phyloP scores from a whole-genome alignment of 352 stramenopile genomes.

The Phytophthora kernoviae region DNA sequence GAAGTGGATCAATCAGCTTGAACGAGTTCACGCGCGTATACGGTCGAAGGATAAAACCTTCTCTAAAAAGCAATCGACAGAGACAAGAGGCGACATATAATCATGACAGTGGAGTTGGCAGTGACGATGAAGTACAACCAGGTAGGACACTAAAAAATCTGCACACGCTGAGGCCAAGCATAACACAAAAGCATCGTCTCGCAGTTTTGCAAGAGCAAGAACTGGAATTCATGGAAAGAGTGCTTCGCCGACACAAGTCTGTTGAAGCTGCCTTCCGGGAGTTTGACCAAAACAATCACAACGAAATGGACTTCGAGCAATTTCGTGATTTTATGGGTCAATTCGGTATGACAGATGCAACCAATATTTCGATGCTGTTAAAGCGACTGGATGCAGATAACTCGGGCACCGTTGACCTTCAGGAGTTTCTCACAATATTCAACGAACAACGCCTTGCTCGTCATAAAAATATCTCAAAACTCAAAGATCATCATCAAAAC shows the following conservation, averaged over 20 bases:
- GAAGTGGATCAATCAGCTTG: slow-evolving; percentile 45
- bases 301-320: slow-evolving; percentile 59
- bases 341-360: slow-evolving; percentile 57
- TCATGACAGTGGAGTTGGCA: not conserved
- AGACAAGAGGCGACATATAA: slow-evolving; percentile 1
- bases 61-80: slow-evolving; percentile 16
- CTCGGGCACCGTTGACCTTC: slow-evolving; percentile 50
- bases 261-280: slow-evolving; percentile 52
- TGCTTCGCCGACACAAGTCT: slow-evolving; percentile 43
- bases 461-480: slow-evolving; percentile 22
- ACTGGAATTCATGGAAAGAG: slow-evolving; percentile 51
- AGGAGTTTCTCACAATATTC: slow-evolving; percentile 67
- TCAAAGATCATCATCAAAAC: not conserved
- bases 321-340: slow-evolving; percentile 61
- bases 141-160: slow-evolving; percentile 6
- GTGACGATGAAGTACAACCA: not conserved
- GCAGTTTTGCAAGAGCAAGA: slow-evolving; percentile 51
- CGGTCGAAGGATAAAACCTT: slow-evolving; percentile 20
- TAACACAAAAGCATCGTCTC: slow-evolving; percentile 27
- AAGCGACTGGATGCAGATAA: slow-evolving; percentile 53
- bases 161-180: slow-evolving; percentile 15
- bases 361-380: slow-evolving; percentile 49
- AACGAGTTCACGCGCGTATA: slow-evolving; percentile 52
- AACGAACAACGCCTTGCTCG: slow-evolving; percentile 34
- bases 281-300: slow-evolving; percentile 36